A percentile compares a stretch with the other conserved stretches of the same genome.
These are phyloP conservation scores for Silene latifolia DNA, from an alignment of 148 eudicot genomes.

Conservation along the genomic window DNA sequence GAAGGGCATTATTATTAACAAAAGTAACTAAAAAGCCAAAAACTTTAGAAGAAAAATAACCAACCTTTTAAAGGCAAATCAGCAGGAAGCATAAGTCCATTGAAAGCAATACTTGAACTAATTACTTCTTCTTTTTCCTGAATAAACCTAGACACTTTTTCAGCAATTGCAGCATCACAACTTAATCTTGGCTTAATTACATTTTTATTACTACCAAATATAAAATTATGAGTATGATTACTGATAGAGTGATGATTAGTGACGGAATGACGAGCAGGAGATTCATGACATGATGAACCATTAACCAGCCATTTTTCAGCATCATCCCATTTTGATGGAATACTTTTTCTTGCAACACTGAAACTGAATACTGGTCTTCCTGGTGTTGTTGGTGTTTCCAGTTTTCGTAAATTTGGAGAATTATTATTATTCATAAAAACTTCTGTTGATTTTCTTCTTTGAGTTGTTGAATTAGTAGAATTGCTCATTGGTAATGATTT, in stretches of 20 bases:
- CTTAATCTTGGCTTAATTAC: slow-evolving; percentile 24
- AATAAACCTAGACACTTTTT: slow-evolving; percentile 28
- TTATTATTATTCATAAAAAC: neutral
- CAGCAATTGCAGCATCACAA: slow-evolving; percentile 39
- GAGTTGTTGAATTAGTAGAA: slow-evolving; percentile 29
- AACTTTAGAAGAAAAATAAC: slow-evolving; percentile 11
- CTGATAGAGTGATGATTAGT: no score
- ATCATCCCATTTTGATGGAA: slow-evolving; percentile 93
- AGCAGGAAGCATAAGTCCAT: slow-evolving; percentile 39
- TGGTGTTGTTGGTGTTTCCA: slow-evolving; percentile 65
- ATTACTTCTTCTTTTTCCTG: slow-evolving; percentile 8
- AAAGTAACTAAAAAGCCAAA: slow-evolving; percentile 25
- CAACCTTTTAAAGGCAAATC: slow-evolving; percentile 75
- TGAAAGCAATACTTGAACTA: slow-evolving; percentile 29
- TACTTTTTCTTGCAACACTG: slow-evolving; percentile 54
- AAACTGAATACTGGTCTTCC: slow-evolving; percentile 78
- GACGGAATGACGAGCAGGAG: slow-evolving; percentile 37
- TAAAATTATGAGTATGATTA: slow-evolving; percentile 18
- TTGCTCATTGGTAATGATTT: slow-evolving; percentile 57
- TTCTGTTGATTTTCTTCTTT: slow-evolving; percentile 32
- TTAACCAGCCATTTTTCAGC: slow-evolving; percentile 72
- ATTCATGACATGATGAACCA: no score
- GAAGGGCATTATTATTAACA: no score
- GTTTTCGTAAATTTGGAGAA: slow-evolving; percentile 23
- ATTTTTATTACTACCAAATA: neutral